A percentile compares a stretch with the other conserved stretches of the same genome.
Evolutionary conservation across 768 basidiomycete genomes (phyloP).

Genomic region (Neoboletus magnificus): DNA sequence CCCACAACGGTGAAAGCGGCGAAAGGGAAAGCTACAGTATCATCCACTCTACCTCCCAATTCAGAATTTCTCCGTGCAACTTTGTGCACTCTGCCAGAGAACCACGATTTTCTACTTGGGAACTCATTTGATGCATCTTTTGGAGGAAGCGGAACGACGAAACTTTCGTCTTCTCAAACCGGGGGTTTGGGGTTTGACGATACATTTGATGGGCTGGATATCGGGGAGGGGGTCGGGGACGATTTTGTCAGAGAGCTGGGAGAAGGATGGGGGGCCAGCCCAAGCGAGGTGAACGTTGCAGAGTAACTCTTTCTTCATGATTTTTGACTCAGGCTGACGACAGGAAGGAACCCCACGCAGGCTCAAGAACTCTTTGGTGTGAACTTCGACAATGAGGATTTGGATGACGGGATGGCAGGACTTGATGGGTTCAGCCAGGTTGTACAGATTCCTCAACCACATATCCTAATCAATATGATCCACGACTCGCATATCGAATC

Average conservation of each 20-base stretch:
- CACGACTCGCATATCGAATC: neutral
- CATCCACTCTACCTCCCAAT: conserved; percentile 24
- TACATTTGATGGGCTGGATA: conserved; percentile 54
- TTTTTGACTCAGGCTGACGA: conserved; percentile 9
- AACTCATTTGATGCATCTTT: conserved; percentile 65
- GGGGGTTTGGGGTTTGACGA: conserved; percentile 51
- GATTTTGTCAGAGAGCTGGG: conserved; percentile 76
- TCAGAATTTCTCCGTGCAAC: conserved; percentile 50
- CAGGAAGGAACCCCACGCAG: conserved; percentile 12
- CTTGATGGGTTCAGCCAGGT: neutral
- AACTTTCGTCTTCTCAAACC: conserved; percentile 54
- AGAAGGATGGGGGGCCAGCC: conserved; percentile 54
- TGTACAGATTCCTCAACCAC: neutral
- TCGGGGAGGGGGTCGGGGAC: conserved; percentile 62
- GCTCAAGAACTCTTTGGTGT: conserved; percentile 18
- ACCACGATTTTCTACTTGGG: conserved; percentile 63
- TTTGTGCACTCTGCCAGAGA: conserved; percentile 65
- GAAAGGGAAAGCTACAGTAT: conserved; percentile 27
- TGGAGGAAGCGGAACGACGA: conserved; percentile 33
- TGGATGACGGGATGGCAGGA: conserved; percentile 24
- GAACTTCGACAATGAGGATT: conserved; percentile 15
- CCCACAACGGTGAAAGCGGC: conserved; percentile 29
- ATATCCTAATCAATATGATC: neutral
- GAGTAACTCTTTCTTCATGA: conserved; percentile 11
- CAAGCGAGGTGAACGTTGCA: conserved; percentile 2